Evolutionary conservation across 257 asterid genomes (phyloP).

Genomic region (Gynochthodes officinalis): DNA sequence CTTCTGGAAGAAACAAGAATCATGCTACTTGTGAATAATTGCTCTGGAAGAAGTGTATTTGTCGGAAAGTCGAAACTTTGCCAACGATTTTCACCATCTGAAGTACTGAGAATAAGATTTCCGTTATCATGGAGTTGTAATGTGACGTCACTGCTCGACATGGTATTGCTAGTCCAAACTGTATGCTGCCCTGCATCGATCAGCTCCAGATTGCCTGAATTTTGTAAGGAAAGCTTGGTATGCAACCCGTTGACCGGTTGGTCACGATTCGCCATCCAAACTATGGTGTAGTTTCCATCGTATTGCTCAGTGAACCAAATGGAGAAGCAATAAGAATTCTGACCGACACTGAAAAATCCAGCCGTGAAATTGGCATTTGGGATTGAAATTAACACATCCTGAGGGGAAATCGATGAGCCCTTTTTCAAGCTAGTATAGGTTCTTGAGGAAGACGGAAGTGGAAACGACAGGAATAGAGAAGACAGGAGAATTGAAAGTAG

Average conservation of each 20-base stretch:
- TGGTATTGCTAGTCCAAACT: constrained; percentile 25
- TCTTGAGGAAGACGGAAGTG: constrained; percentile 13
- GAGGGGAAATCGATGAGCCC: constrained; percentile 17
- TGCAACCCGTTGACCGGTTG: constrained; percentile 25
- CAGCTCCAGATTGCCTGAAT: constrained; percentile 28
- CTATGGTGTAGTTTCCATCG: constrained; percentile 21
- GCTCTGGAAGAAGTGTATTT: constrained; percentile 33
- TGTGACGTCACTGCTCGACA: not conserved
- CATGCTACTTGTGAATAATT: constrained; percentile 11
- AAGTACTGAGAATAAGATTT: constrained; percentile 27
- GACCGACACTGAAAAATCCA: constrained; percentile 32
- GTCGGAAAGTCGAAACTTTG: constrained; percentile 39
- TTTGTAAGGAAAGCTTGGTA: constrained; percentile 15
- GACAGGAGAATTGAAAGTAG: constrained; percentile 7
- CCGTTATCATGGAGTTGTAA: constrained; percentile 29
- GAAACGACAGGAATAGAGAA: not conserved
- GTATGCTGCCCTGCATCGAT: constrained; percentile 25
- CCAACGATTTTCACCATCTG: constrained; percentile 22
- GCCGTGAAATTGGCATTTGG: constrained; percentile 23
- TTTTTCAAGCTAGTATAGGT: not conserved
- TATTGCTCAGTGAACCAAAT: constrained; percentile 27
- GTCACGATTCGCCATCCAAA: constrained; percentile 44
- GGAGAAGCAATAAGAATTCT: constrained; percentile 29
- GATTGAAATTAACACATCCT: constrained; percentile 16
- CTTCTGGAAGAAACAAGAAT: constrained; percentile 32